Percentiles rank a stretch among this genome's conserved stretches.
phyloP scores from a whole-genome alignment of 2,329 filamentous ascomycete species.

The Pyricularia sp. region DNA sequence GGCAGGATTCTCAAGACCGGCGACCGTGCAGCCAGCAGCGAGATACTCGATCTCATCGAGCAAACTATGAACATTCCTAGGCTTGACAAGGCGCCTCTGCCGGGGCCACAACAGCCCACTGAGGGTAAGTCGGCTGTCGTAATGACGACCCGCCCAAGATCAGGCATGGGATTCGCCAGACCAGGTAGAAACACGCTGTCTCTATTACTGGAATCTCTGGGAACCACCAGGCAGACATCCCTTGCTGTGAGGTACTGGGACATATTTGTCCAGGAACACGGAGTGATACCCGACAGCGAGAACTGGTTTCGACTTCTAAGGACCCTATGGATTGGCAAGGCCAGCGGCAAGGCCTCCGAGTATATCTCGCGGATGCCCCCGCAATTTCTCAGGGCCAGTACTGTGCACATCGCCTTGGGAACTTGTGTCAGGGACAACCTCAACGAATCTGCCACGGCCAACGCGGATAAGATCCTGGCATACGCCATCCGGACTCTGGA shows the following conservation, averaged over 20 bases:
- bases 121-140: neutral
- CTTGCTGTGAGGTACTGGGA: slow-evolving; percentile 74
- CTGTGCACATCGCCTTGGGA: slow-evolving; percentile 64
- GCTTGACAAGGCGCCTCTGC: slow-evolving; percentile 22
- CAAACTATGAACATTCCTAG: slow-evolving; percentile 72
- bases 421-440: slow-evolving; percentile 68
- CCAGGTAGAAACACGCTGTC: slow-evolving; percentile 55
- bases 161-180: slow-evolving; percentile 22
- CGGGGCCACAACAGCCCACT: slow-evolving; percentile 4
- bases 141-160: neutral
- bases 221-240: slow-evolving; percentile 47
- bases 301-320: slow-evolving; percentile 63
- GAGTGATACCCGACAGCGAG: slow-evolving; percentile 60
- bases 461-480: slow-evolving; percentile 56
- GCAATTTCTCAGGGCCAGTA: slow-evolving; percentile 33
- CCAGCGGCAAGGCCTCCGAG: slow-evolving; percentile 51
- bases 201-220: slow-evolving; percentile 56
- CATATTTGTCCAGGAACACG: slow-evolving; percentile 50
- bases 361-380: slow-evolving; percentile 47
- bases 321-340: slow-evolving; percentile 54
- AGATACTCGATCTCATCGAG: slow-evolving; percentile 66
- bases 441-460: slow-evolving; percentile 58
- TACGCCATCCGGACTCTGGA: slow-evolving; percentile 23
- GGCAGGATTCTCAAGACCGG: slow-evolving; percentile 65
- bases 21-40: slow-evolving; percentile 52